These are phyloP conservation scores for Geosmithia flava DNA, from an alignment of 2,329 filamentous ascomycete species.

Conservation along the genomic window DNA sequence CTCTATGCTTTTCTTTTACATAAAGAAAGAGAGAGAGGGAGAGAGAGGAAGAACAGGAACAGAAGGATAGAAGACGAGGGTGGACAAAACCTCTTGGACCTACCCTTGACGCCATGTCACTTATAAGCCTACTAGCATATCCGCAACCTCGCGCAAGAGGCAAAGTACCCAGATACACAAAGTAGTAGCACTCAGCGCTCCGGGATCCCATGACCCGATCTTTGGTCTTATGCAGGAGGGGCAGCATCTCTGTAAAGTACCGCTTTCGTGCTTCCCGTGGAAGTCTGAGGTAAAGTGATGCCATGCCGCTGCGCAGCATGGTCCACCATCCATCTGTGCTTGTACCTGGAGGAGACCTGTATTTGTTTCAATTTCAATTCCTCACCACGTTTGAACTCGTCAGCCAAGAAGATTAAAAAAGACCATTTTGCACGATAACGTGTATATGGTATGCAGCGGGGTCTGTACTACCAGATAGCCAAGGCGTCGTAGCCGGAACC, in stretches of 20 bases:
- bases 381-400: not conserved
- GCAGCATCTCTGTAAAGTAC: conserved; percentile 68
- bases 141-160: conserved; percentile 58
- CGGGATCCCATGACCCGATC: conserved; percentile 52
- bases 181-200: conserved; percentile 62
- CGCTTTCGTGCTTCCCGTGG: conserved; percentile 58
- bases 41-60: not conserved
- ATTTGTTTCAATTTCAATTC: conserved; percentile 1
- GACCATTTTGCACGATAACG: too few species aligned
- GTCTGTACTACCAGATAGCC: conserved; percentile 59
- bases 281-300: conserved; percentile 65
- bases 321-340: conserved; percentile 65
- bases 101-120: conserved; percentile 54
- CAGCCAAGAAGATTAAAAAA: not conserved
- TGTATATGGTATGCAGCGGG: too few species aligned
- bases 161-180: conserved; percentile 73
- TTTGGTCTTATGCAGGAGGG: conserved; percentile 63
- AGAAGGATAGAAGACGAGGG: not conserved
- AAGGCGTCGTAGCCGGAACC: conserved; percentile 68
- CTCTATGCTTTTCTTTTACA: too few species aligned
- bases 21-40: not conserved
- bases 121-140: conserved; percentile 58
- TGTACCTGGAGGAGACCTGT: conserved; percentile 62
- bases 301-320: conserved; percentile 62
- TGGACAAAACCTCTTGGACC: too few species aligned